Percentiles rank a stretch among this genome's conserved stretches.
Evolutionary conservation across 768 basidiomycete genomes (phyloP).

Genomic region (Mycena alexandri): DNA sequence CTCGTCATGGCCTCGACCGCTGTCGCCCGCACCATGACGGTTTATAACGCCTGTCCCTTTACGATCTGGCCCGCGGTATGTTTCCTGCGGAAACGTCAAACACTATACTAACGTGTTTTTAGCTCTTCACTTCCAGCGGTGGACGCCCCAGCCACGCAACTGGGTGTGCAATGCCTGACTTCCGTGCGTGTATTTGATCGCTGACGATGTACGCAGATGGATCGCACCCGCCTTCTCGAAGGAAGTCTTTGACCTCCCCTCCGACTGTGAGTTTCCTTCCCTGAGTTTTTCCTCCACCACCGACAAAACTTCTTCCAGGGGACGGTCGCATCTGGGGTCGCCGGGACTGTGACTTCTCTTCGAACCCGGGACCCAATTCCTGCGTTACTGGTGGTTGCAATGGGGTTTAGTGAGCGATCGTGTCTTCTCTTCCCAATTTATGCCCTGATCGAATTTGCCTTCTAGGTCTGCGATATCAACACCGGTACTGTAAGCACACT

Average conservation of each 20-base stretch:
- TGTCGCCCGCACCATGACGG: slow-evolving; percentile 20
- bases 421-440: slow-evolving; percentile 6
- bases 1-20: slow-evolving; percentile 16
- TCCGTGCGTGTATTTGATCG: too few species aligned
- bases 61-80: slow-evolving; percentile 17
- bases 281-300: not conserved
- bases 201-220: too few species aligned
- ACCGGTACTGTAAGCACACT: slow-evolving; percentile 40
- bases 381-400: slow-evolving; percentile 61
- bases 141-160: slow-evolving; percentile 10
- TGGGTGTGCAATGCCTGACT: not conserved
- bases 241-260: slow-evolving; percentile 9
- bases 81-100: too few species aligned
- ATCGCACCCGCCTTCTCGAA: not conserved
- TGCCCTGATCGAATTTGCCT: not conserved
- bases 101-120: too few species aligned
- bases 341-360: slow-evolving; percentile 22
- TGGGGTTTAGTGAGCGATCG: slow-evolving; percentile 55
- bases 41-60: slow-evolving; percentile 22
- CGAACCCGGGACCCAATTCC: slow-evolving; percentile 44
- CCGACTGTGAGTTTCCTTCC: slow-evolving; percentile 1
- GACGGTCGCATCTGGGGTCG: slow-evolving; percentile 21
- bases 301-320: not conserved
- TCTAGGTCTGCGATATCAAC: slow-evolving; percentile 31
- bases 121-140: slow-evolving; percentile 24